phyloP scores from a whole-genome alignment of 2,329 filamentous ascomycete species.

The Daldinia sp. region DNA sequence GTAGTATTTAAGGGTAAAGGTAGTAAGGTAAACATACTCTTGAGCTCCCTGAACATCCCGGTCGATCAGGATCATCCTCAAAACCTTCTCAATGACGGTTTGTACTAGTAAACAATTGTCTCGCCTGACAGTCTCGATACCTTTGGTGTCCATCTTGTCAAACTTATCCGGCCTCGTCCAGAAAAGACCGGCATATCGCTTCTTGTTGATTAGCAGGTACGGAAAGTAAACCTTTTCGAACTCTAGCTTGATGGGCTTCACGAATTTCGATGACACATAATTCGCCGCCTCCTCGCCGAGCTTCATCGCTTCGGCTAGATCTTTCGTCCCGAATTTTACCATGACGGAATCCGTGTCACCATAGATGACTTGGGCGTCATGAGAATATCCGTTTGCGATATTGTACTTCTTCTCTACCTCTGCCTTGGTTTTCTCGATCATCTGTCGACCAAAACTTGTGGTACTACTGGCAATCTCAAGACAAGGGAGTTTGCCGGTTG shows the following conservation, averaged over 20 bases:
- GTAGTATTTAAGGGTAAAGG: slow-evolving; percentile 7
- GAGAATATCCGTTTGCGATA: slow-evolving; percentile 91
- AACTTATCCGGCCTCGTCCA: slow-evolving; percentile 95
- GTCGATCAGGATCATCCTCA: slow-evolving; percentile 95
- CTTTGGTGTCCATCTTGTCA: slow-evolving; percentile 99
- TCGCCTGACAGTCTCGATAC: slow-evolving; percentile 96
- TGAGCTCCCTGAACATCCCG: slow-evolving; percentile 89
- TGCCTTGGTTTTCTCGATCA: slow-evolving; percentile 98
- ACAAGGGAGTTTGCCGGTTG: slow-evolving; percentile 94
- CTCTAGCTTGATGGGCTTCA: slow-evolving; percentile 97
- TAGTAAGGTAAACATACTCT: slow-evolving; percentile 69
- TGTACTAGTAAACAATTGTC: slow-evolving; percentile 97
- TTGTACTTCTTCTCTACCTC: slow-evolving; percentile 91
- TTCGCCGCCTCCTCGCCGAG: slow-evolving; percentile 91
- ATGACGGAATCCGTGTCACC: slow-evolving; percentile 99
- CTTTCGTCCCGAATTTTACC: slow-evolving; percentile 95
- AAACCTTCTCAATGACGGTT: slow-evolving; percentile 95
- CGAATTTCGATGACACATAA: slow-evolving; percentile 89
- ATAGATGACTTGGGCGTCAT: slow-evolving; percentile 97
- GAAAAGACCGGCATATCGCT: slow-evolving; percentile 96
- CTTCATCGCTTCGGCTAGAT: slow-evolving; percentile 89
- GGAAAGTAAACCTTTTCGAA: slow-evolving; percentile 99
- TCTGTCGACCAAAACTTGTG: slow-evolving; percentile 94
- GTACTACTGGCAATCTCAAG: slow-evolving; percentile 95
- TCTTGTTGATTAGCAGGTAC: slow-evolving; percentile 99